Evolutionary conservation across 768 basidiomycete species (phyloP), one percentile per base, ranked within the genome.

Genomic region (Mycena polygramma): DNA sequence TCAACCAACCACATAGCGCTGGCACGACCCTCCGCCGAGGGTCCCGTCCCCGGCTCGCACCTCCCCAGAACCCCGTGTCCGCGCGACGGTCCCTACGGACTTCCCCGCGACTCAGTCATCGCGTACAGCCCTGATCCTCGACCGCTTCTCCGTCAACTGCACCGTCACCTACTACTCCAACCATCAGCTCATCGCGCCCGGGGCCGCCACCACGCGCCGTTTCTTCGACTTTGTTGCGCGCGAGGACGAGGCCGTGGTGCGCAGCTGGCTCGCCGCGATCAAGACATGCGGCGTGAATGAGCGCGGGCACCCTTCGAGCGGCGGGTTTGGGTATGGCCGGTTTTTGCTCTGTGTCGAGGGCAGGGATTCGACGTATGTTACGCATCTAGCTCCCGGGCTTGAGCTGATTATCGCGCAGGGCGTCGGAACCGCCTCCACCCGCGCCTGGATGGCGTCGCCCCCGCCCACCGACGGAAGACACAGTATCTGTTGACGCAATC

Each of bases 231-330:
- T 93, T 75, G 91, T 95, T 14, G 77, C 85, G 20, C 81, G 79
- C 75, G 83, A 86, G 71, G 92, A 92, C 73, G 93, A 94, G 79
- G 81, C 79, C 14, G 83, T 86, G 58, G 92, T 95, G 26, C 87
- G 89, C 30, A 86, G 84, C 62, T 94, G 92, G 92, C 90, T 95
- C 60, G 90, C 90, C 70, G 87, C 88, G 59, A 88, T 94, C 74
- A 95, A 95, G 77, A 87, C 89, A 2, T 94, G 93, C 91, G 93
- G 93, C 20, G 92, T 94, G 57, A 94, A 94, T 71, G 94, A 94
- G 78, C 87, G 89, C 4, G 94, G 93, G 0, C 91, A 92, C 79
- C 93, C 93, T 26, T 92, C 91, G 76, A 92, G 94, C 73, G 93
- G 93, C 41, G 94, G 94, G 1, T 95, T 95, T 77, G 94, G 92